Conservation (phyloP, 1,284 basidiomycete species). For the Boletellus deceptivus region DNA sequence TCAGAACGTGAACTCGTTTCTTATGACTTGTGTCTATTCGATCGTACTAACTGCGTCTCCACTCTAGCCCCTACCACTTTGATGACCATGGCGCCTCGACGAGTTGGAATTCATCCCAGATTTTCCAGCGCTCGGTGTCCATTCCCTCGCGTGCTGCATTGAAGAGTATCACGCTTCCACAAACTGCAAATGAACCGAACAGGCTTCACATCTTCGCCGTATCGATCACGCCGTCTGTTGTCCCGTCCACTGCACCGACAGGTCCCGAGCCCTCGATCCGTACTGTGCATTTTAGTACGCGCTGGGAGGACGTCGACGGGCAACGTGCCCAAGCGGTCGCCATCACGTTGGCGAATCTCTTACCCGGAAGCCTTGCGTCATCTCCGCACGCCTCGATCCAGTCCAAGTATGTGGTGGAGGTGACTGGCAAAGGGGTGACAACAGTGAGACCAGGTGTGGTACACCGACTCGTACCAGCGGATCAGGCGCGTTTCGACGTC, state of each 20-base stretch:
- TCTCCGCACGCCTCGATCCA: slow-evolving; percentile 32
- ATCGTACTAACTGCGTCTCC: background rate
- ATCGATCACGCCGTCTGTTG: slow-evolving; percentile 38
- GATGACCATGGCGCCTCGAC: slow-evolving; percentile 29
- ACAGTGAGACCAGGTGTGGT: slow-evolving; percentile 39
- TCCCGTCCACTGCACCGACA: slow-evolving; percentile 7
- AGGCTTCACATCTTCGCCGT: slow-evolving; percentile 48
- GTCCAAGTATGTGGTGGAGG: slow-evolving; percentile 35
- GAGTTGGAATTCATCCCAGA: slow-evolving; percentile 41
- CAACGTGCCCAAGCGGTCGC: slow-evolving; percentile 43
- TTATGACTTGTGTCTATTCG: no score
- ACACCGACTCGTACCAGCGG: slow-evolving; percentile 43
- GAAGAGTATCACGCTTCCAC: slow-evolving; percentile 41
- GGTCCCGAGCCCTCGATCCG: slow-evolving; percentile 38
- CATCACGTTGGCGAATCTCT: slow-evolving; percentile 46
- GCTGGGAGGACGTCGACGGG: slow-evolving; percentile 40
- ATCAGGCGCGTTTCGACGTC: slow-evolving; percentile 46
- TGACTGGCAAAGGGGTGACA: slow-evolving; percentile 37
- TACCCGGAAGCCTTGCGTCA: slow-evolving; percentile 32
- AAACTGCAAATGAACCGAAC: slow-evolving; percentile 23
- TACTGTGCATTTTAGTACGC: slow-evolving; percentile 39
- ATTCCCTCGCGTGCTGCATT: slow-evolving; percentile 40
- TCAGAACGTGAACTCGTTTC: slow-evolving; percentile 33
- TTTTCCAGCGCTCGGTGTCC: slow-evolving; percentile 46
- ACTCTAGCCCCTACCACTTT: slow-evolving; percentile 40